A percentile compares a stretch with the other conserved stretches of the same genome.
These are phyloP conservation scores for Tubosaeta brunneosetosa DNA, from an alignment of 768 basidiomycete genomes.

Conservation along the genomic window DNA sequence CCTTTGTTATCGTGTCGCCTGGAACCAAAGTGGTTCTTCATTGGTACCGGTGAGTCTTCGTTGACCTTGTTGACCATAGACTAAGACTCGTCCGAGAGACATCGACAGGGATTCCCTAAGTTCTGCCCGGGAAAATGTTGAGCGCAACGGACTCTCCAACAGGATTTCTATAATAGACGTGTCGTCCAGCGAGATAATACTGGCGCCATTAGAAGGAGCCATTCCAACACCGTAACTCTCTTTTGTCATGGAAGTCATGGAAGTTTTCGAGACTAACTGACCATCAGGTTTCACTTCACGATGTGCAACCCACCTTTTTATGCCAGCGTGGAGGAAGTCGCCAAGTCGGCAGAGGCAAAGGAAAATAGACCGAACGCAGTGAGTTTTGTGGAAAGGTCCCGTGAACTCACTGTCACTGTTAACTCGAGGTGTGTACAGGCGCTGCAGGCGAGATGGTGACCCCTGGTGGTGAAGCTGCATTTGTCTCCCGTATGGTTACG, in stretches of 20 bases:
- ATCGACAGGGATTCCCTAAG: constrained; percentile 59
- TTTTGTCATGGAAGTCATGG: not conserved
- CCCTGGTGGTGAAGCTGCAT: constrained; percentile 76
- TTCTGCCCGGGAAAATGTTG: constrained; percentile 55
- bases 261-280: not conserved
- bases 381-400: constrained; percentile 18
- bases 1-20: constrained; percentile 65
- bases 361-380: constrained; percentile 67
- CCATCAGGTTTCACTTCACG: constrained; percentile 60
- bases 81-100: constrained; percentile 53
- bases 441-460: constrained; percentile 87
- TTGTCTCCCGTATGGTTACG: constrained; percentile 70
- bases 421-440: constrained; percentile 74
- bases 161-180: constrained; percentile 47
- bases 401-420: not conserved
- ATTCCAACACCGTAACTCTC: constrained; percentile 4
- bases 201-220: constrained; percentile 29
- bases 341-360: constrained; percentile 55
- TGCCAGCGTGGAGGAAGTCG: constrained; percentile 63
- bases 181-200: constrained; percentile 37
- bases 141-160: constrained; percentile 47
- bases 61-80: not conserved
- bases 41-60: constrained; percentile 57
- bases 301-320: constrained; percentile 99
- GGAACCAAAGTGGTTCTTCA: constrained; percentile 51